Conservation (phyloP, 108 stramenopile genomes). For the Hondaea fermentalgiana region DNA sequence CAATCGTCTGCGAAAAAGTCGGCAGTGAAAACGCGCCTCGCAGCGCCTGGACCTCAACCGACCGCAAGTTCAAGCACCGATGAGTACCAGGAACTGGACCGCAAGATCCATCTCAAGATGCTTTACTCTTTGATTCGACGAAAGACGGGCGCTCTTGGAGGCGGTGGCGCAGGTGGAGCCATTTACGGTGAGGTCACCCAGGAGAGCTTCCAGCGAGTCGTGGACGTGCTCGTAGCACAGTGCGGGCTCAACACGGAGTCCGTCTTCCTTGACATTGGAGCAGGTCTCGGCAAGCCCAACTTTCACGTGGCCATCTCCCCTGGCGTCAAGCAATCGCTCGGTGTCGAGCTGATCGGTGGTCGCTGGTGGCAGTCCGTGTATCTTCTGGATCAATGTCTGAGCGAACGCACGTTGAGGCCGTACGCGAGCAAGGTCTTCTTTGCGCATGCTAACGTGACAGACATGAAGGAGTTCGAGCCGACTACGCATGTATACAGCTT, state of each 20-base stretch:
- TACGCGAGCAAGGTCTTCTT: conserved; percentile 43
- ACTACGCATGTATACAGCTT: conserved; percentile 98
- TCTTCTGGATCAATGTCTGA: neutral
- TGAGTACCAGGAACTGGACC: neutral
- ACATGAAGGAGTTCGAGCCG: conserved; percentile 75
- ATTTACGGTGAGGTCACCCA: conserved; percentile 89
- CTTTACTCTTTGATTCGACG: conserved; percentile 46
- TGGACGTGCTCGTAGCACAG: conserved; percentile 60
- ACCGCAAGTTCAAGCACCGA: neutral
- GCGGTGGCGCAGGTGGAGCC: conserved; percentile 53
- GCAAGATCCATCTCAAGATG: neutral
- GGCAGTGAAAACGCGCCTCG: neutral
- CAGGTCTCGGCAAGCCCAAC: conserved; percentile 94
- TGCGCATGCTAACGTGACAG: conserved; percentile 68
- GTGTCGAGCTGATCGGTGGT: conserved; percentile 58
- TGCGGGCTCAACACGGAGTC: conserved; percentile 59
- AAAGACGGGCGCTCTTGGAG: conserved; percentile 54
- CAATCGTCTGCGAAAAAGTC: no score
- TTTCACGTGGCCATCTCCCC: conserved; percentile 82
- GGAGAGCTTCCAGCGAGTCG: conserved; percentile 66
- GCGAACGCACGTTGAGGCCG: neutral
- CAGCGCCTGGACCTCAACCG: neutral
- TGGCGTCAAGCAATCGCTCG: conserved; percentile 72
- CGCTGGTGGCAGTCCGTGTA: conserved; percentile 10
- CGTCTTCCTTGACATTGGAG: conserved; percentile 91